phyloP scores from a whole-genome alignment of 1,284 basidiomycete species.

The Schizophyllum commune region DNA sequence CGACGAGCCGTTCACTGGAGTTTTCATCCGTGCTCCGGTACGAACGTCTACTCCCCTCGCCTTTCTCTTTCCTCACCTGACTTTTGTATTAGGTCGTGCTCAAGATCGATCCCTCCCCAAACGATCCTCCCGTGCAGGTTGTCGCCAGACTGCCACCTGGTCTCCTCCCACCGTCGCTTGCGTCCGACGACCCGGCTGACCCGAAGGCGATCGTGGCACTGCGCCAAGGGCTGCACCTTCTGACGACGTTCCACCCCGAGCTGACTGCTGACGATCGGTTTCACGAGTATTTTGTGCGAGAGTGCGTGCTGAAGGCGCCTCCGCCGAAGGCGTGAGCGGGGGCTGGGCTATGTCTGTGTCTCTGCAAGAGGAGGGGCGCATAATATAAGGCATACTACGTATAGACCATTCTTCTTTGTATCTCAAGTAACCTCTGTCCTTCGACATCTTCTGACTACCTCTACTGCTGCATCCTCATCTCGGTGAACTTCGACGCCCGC shows the following conservation, averaged over 20 bases:
- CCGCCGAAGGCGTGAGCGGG: not conserved
- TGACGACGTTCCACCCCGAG: constrained; percentile 95
- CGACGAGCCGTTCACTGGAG: constrained; percentile 66
- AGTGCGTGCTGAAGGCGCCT: constrained; percentile 41
- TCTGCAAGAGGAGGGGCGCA: too few relatives aligned
- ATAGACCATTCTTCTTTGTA: too few relatives aligned
- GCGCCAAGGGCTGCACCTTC: constrained; percentile 76
- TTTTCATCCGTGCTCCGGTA: constrained; percentile 95
- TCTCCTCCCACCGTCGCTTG: constrained; percentile 45
- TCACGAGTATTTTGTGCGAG: constrained; percentile 78
- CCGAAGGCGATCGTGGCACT: constrained; percentile 78
- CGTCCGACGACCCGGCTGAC: constrained; percentile 35
- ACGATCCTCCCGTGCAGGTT: constrained; percentile 49
- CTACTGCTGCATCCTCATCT: too few relatives aligned
- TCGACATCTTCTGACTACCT: too few relatives aligned
- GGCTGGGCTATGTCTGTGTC: not conserved
- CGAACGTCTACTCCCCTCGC: constrained; percentile 37
- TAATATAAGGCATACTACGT: too few relatives aligned
- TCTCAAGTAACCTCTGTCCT: too few relatives aligned
- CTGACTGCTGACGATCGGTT: constrained; percentile 83
- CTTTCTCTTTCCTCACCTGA: constrained; percentile 2
- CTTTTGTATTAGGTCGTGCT: constrained; percentile 49
- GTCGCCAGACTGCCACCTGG: constrained; percentile 67
- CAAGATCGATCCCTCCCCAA: constrained; percentile 33
- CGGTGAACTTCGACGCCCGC: too few relatives aligned